Base-by-base conservation (phyloP, 2,329 filamentous ascomycete species). In the Escovopsis sp. region DNA sequence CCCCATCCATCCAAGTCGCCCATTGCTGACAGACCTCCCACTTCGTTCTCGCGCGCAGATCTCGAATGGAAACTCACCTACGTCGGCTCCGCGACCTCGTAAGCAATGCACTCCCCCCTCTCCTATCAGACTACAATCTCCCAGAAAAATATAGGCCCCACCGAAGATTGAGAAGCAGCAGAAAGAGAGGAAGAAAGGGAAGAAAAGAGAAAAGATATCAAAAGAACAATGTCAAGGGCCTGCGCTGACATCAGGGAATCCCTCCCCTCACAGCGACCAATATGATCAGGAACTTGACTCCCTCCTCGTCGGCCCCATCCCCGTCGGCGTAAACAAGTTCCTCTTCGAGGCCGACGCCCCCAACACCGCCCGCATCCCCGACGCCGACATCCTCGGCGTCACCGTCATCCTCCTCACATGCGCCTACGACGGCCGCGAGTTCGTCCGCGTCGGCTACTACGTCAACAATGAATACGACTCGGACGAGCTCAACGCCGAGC, bases 11-110 rank as follows among this genome's bases (percentile, higher is more conserved):
- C 21, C 6, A 8, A 23, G 8, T 11, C 6, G 8, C 8, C 7
- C 8, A 23, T 23, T 11, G 33, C n/a, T 29, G 27, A 14, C 27
- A 29, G n/a, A n/a, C n/a, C n/a, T n/a, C n/a, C n/a, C n/a, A n/a
- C 31, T 11, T 27, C 35, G 13, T n/a, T 13, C 39, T 23, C 31
- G 16, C 15, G 34, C 31, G 25, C 50, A 93, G 90, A 98, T 63
- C 77, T 98, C 42, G 90, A 98, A 63, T 98, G 90, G 90, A 98
- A 98, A 63, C 70, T 98, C 51, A 98, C 86, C 57, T 98, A 98
- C 51, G 90, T 98, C 54, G 92, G 90, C 52, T 98, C 90, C 48
- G 90, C 92, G 44, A 96, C 88, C 38, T 94, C 85, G 82, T 93
- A 69, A 66, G 81, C 46, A 13, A 36, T 36, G 37, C 31, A 35